Evolutionary conservation across 495 filamentous ascomycete species (phyloP).

Genomic region (Aspergillus ellipticus): DNA sequence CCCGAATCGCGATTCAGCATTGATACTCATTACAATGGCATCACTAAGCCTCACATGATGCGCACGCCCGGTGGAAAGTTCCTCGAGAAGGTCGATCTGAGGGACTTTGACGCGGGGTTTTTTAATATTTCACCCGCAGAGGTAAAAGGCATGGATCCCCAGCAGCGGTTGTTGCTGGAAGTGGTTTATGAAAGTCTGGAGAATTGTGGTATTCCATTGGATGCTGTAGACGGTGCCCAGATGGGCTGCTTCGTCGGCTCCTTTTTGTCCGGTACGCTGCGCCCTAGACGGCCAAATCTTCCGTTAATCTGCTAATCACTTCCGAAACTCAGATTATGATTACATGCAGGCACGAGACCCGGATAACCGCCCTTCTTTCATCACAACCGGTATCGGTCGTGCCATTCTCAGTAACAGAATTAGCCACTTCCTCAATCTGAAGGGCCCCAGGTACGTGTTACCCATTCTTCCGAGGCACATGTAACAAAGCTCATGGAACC

Average conservation of each 20-base stretch:
- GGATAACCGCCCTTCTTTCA: conserved; percentile 11
- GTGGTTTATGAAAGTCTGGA: conserved; percentile 28
- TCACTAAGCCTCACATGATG: conserved; percentile 1
- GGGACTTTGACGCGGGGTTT: conserved; percentile 4
- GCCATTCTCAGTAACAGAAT: conserved; percentile 27
- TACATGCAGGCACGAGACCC: conserved; percentile 28
- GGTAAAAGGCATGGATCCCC: conserved; percentile 52
- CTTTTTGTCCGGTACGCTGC: too few relatives aligned
- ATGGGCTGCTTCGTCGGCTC: not conserved
- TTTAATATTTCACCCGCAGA: conserved; percentile 20
- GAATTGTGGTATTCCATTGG: conserved; percentile 19
- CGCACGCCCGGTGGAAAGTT: conserved; percentile 10
- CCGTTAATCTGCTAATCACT: conserved; percentile 9
- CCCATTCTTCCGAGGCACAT: too few relatives aligned
- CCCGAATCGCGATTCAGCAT: conserved; percentile 2
- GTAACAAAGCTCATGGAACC: too few relatives aligned
- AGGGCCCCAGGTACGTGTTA: conserved; percentile 31
- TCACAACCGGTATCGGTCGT: conserved; percentile 18
- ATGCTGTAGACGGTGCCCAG: not conserved
- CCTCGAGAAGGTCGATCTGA: conserved; percentile 2
- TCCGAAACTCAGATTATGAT: conserved; percentile 23
- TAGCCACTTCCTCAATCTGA: conserved; percentile 28
- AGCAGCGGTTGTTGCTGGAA: conserved; percentile 55
- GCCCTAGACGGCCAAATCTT: too few relatives aligned
- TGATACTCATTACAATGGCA: conserved; percentile 3